Conservation (phyloP, 345 rosid genomes). For the Eucalyptus tenuipes region DNA sequence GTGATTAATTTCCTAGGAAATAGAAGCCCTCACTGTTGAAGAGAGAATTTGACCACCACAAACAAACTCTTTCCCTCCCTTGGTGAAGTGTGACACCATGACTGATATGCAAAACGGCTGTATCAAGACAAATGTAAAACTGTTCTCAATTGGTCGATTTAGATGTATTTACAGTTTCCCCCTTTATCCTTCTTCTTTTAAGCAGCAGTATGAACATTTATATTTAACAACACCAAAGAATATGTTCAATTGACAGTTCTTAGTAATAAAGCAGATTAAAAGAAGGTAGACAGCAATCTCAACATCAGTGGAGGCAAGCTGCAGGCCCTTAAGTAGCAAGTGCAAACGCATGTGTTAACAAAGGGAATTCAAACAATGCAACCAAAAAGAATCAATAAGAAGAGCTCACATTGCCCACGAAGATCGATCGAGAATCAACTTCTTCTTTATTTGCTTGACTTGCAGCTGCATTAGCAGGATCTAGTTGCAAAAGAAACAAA, state of each 20-base stretch:
- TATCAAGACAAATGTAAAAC: neutral
- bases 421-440: conserved; percentile 62
- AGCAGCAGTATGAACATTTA: neutral
- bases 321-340: neutral
- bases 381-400: neutral
- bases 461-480: conserved; percentile 38
- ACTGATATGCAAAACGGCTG: neutral
- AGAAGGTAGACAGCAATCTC: neutral
- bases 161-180: neutral
- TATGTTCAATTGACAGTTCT: neutral
- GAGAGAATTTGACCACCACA: neutral
- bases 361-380: neutral
- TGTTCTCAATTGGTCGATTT: neutral
- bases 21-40: neutral
- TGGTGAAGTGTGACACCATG: neutral
- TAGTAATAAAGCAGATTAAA: neutral
- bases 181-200: neutral
- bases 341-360: neutral
- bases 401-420: conserved; percentile 70
- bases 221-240: neutral
- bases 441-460: conserved; percentile 58
- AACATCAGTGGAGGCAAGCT: neutral
- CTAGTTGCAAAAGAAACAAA: conserved; percentile 17
- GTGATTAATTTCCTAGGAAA: neutral
- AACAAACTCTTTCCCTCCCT: neutral